Evolutionary conservation across 305 asterid species (phyloP).

Genomic region (Stenogyne calaminthoides): DNA sequence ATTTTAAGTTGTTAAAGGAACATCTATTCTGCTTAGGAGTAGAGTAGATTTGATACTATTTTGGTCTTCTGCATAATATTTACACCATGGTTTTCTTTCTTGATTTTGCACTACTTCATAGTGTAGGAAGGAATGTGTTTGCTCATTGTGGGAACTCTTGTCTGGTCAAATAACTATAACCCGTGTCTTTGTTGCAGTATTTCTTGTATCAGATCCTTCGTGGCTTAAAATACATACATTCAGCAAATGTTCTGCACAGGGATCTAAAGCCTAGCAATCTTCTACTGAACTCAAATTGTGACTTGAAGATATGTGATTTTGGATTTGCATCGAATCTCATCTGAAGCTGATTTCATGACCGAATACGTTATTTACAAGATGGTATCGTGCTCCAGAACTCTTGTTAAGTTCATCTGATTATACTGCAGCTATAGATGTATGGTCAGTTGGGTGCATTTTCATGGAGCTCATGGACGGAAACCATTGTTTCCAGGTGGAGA

Average conservation of each 20-base stretch:
- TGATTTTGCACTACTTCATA: neutral
- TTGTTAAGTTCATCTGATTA: conserved; percentile 83
- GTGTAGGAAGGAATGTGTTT: neutral
- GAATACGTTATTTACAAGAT: conserved; percentile 92
- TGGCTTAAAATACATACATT: conserved; percentile 88
- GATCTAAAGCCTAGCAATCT: conserved; percentile 95
- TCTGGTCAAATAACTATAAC: conserved; percentile 21
- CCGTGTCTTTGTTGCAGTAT: conserved; percentile 62
- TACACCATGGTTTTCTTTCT: conserved; percentile 3
- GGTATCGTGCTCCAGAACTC: conserved; percentile 94
- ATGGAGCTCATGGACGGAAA: conserved; percentile 91
- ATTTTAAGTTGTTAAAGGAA: neutral
- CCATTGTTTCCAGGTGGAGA: conserved; percentile 92
- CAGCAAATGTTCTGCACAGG: conserved; percentile 87
- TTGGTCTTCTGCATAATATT: neutral
- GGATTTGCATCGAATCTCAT: conserved; percentile 92
- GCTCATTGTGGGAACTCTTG: conserved; percentile 6
- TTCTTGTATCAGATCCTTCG: conserved; percentile 93
- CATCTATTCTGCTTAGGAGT: neutral
- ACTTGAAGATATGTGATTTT: conserved; percentile 89
- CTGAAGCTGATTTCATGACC: conserved; percentile 91
- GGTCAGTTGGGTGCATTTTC: conserved; percentile 96
- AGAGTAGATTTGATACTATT: neutral
- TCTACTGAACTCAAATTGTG: conserved; percentile 88
- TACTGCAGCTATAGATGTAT: conserved; percentile 90